phyloP scores from a whole-genome alignment of 441 rosid genomes.

The Erodium texanum region DNA sequence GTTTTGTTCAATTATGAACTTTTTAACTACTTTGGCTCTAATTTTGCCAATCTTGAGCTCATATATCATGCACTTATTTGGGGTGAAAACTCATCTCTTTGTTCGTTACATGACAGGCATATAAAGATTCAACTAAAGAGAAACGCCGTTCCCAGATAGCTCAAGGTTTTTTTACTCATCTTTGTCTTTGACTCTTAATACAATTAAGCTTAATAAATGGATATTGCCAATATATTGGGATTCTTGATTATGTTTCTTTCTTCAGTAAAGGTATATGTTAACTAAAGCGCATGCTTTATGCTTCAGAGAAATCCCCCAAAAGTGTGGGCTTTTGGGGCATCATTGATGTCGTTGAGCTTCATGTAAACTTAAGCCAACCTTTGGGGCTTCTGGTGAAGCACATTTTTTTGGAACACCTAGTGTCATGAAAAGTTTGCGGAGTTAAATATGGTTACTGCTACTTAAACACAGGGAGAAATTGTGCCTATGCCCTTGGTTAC shows the following conservation, averaged over 20 bases:
- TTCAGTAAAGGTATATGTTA: background rate
- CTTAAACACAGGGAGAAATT: background rate
- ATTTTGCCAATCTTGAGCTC: background rate
- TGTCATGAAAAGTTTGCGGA: background rate
- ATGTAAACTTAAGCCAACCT: background rate
- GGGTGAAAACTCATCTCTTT: background rate
- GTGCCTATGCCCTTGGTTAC: background rate
- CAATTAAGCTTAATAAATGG: background rate
- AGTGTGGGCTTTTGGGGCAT: background rate
- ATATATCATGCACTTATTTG: background rate
- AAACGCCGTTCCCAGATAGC: constrained; percentile 92
- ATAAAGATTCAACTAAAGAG: constrained; percentile 94
- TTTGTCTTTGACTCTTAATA: constrained; percentile 2
- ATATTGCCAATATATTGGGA: background rate
- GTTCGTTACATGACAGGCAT: constrained; percentile 45
- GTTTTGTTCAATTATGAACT: background rate
- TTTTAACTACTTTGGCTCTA: background rate
- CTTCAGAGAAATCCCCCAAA: background rate
- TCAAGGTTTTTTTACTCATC: constrained; percentile 52
- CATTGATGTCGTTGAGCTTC: too few species aligned
- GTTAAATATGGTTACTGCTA: background rate
- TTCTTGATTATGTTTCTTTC: background rate
- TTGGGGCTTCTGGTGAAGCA: background rate
- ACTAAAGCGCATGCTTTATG: background rate
- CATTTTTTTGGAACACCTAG: background rate